These are phyloP conservation scores for Papiliotrema flavescens DNA, from an alignment of 1,284 basidiomycete genomes.

Conservation along the genomic window DNA sequence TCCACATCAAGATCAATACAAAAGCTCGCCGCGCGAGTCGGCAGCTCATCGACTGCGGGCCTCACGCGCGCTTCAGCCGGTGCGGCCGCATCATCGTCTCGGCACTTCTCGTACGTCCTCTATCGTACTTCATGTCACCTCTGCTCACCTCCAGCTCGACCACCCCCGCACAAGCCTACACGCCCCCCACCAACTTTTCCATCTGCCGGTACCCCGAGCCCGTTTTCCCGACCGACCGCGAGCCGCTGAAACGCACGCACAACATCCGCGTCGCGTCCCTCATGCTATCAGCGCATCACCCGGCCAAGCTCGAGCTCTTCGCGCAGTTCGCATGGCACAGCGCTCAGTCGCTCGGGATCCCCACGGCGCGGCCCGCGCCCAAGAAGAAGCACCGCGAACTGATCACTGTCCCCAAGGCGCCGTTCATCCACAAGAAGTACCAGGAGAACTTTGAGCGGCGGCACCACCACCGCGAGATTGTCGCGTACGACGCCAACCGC, in stretches of 20 bases:
- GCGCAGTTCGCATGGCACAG: slow-evolving; percentile 80
- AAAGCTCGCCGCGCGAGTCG: background rate
- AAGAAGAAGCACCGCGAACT: slow-evolving; percentile 75
- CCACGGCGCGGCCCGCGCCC: slow-evolving; percentile 63
- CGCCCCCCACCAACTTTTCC: slow-evolving; percentile 4
- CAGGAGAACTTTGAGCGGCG: slow-evolving; percentile 93
- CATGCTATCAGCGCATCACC: slow-evolving; percentile 75
- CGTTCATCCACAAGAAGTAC: slow-evolving; percentile 90
- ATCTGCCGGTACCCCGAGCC: background rate
- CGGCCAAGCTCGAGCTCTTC: slow-evolving; percentile 68
- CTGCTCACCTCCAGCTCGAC: background rate
- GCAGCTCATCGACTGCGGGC: too few relatives aligned
- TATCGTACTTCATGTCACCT: background rate
- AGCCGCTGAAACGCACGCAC: slow-evolving; percentile 54
- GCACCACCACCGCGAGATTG: slow-evolving; percentile 79
- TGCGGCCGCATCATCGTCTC: background rate
- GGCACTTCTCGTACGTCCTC: background rate
- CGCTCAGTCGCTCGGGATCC: slow-evolving; percentile 78
- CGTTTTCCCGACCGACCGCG: slow-evolving; percentile 14
- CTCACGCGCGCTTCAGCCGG: background rate
- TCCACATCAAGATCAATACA: background rate
- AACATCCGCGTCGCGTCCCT: slow-evolving; percentile 75
- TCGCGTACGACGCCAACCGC: slow-evolving; percentile 82
- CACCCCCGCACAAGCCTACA: background rate
- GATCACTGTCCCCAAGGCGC: slow-evolving; percentile 81